A percentile compares a stretch with the other conserved stretches of the same genome.
These are phyloP conservation scores for Aspergillus affinis DNA, from an alignment of 495 filamentous ascomycete species.

Conservation along the genomic window DNA sequence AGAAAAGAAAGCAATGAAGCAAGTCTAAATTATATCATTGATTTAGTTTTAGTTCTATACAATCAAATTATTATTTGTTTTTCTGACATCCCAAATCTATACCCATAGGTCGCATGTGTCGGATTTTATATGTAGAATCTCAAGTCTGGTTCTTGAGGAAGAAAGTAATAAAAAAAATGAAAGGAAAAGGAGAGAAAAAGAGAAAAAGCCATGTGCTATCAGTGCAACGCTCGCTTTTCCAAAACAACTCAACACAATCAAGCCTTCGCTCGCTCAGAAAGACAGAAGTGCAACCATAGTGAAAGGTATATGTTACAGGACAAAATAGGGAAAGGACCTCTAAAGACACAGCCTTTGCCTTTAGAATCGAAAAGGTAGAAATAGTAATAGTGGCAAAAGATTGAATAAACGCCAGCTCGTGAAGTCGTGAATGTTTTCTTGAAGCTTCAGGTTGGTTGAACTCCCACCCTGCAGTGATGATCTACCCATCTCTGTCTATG, in stretches of 20 bases:
- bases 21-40: neutral
- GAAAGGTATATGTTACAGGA: neutral
- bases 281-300: neutral
- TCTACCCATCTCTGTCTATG: neutral
- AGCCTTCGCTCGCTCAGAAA: neutral
- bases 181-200: neutral
- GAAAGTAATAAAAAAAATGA: neutral
- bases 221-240: neutral
- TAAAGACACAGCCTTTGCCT: neutral
- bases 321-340: neutral
- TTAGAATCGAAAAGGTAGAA: neutral
- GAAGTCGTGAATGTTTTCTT: neutral
- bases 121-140: neutral
- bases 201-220: neutral
- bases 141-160: neutral
- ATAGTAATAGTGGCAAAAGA: neutral
- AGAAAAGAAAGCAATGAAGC: too few relatives aligned
- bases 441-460: neutral
- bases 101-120: neutral
- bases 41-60: neutral
- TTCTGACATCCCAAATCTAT: neutral
- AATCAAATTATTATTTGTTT: neutral
- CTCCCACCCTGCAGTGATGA: neutral
- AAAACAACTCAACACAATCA: constrained; percentile 3
- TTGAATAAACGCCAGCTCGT: neutral